Base-by-base conservation (phyloP, 192 early-diverging fungal genomes). In the Coemansia pectinata region DNA sequence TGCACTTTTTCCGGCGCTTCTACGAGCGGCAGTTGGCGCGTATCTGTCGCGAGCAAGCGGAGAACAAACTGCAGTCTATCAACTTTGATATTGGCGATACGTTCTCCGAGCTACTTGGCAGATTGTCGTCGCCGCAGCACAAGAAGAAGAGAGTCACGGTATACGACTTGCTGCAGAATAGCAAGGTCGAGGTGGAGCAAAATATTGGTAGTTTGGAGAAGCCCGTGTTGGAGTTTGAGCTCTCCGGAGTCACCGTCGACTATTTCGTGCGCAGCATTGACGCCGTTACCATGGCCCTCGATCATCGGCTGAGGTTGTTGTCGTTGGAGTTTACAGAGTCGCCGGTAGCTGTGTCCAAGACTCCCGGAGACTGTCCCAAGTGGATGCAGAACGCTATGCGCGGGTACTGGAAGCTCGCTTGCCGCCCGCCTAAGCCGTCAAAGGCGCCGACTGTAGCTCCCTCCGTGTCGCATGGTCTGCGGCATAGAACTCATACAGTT, bases 371-470 rank as follows among this genome's bases (percentile, higher is more conserved):
- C 19, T 67, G 59, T n/a, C 79, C 79, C 52, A 76, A 67, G 71
- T 81, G 79, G 79, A 62, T 81, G 59, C 71, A 73, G 67, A 81
- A 81, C 39, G 70, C 79, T 3, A 81, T 81, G 79, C 73, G 79
- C 12, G 79, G 79, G 8, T 81, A 81, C 71, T 81, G 79, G 79
- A 72, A 73, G 34, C 79, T 81, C 23, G 71, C 68, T 1, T 81
- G 78, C 17, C 61, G 73, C 4, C 73, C 78, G 36, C 63, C 65
- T 8, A 34, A 58, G 40, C n/a, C 40, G 7, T 14, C 5, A 17
- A 23, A 60, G 27, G 36, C 33, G 33, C 23, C 59, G 5, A 12
- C 34, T 9, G 21, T 39, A 44, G 17, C 45, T 14, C 42, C 23
- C 47, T 48, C 62, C 10, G 31, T 42, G 12, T 64, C 72, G 38